phyloP scores from a whole-genome alignment of 352 stramenopile species.

The Globisporangium perplexum region DNA sequence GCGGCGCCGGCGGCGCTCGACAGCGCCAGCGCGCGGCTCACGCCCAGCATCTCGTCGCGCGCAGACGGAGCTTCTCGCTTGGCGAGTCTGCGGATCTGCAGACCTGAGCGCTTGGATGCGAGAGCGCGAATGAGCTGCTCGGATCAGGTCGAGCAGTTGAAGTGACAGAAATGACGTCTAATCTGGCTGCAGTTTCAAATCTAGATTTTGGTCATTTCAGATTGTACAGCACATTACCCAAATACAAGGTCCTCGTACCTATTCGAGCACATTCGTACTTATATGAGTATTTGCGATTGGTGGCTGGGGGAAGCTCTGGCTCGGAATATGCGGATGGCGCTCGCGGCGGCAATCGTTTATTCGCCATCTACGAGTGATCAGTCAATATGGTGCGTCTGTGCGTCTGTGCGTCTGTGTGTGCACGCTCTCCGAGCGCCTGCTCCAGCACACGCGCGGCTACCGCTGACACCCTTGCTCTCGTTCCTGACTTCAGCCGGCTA shows the following conservation, averaged over 20 bases:
- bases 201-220: background rate
- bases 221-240: no score
- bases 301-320: background rate
- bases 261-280: background rate
- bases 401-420: background rate
- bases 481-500: slow-evolving; percentile 60
- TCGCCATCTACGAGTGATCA: slow-evolving; percentile 74
- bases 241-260: background rate
- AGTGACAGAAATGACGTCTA: background rate
- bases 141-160: background rate
- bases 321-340: background rate
- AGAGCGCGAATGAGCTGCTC: background rate
- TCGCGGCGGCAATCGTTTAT: slow-evolving; percentile 46
- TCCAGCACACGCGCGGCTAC: no score
- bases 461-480: no score
- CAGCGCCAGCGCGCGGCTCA: slow-evolving; percentile 1
- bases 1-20: slow-evolving; percentile 5
- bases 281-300: background rate
- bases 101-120: background rate
- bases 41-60: background rate
- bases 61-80: background rate
- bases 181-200: background rate
- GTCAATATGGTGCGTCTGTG: slow-evolving; percentile 49
- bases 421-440: no score
- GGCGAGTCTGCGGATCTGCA: background rate